Evolutionary conservation across 129 eudicot genomes (phyloP).

Genomic region (Calendula officinalis): DNA sequence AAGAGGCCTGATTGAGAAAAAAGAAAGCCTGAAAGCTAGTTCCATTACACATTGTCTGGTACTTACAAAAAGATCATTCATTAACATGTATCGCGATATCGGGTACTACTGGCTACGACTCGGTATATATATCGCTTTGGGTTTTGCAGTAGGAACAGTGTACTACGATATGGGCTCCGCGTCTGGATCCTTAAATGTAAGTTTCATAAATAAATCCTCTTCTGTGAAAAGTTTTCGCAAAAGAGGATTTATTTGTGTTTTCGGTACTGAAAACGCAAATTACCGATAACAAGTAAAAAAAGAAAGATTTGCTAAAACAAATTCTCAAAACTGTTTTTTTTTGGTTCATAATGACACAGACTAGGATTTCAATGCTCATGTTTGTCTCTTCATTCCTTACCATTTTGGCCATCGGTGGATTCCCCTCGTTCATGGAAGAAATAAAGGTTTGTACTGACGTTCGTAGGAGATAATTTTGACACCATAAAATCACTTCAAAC

Average conservation of each 20-base stretch:
- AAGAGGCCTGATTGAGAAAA: constrained; percentile 29
- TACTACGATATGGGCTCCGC: constrained; percentile 43
- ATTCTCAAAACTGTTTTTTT: background rate
- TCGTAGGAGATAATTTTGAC: no score
- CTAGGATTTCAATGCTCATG: constrained; percentile 61
- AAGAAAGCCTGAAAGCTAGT: constrained; percentile 40
- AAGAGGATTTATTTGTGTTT: no score
- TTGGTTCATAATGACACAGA: constrained; percentile 42
- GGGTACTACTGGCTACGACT: constrained; percentile 86
- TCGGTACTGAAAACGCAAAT: no score
- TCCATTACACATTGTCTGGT: constrained; percentile 43
- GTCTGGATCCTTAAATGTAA: constrained; percentile 61
- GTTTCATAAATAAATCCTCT: constrained; percentile 2
- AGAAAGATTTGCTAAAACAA: background rate
- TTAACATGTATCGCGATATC: constrained; percentile 64
- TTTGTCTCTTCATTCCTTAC: constrained; percentile 68
- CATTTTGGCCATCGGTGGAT: constrained; percentile 75
- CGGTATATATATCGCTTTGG: constrained; percentile 50
- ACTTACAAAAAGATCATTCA: constrained; percentile 53
- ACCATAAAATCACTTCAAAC: no score
- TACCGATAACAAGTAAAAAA: no score
- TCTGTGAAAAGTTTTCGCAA: background rate
- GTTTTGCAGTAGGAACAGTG: constrained; percentile 54
- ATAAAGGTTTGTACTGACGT: constrained; percentile 52
- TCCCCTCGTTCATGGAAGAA: constrained; percentile 87